A percentile compares a stretch with the other conserved stretches of the same genome.
phyloP scores from a whole-genome alignment of 2,329 filamentous ascomycete genomes.

The Cladophialophora exuberans region DNA sequence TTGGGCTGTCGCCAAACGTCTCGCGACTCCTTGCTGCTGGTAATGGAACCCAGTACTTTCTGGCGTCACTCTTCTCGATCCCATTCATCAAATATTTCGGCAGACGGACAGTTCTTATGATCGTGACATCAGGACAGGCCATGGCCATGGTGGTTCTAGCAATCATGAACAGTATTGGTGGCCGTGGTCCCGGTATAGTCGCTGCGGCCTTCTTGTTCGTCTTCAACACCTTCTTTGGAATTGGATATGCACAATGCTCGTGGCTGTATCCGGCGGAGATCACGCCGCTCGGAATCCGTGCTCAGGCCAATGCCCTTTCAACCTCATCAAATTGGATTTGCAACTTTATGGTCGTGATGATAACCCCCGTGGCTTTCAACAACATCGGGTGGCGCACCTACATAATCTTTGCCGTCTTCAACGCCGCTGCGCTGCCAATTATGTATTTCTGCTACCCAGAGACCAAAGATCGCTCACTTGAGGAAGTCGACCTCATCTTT shows the following conservation, averaged over 20 bases:
- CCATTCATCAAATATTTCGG: slow-evolving; percentile 56
- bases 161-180: slow-evolving; percentile 45
- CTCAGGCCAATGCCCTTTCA: slow-evolving; percentile 9
- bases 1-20: slow-evolving; percentile 44
- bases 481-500: slow-evolving; percentile 60
- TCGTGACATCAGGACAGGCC: slow-evolving; percentile 67
- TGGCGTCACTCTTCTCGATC: slow-evolving; percentile 54
- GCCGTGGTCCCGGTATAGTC: slow-evolving; percentile 53
- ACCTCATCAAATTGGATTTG: slow-evolving; percentile 37
- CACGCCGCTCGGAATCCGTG: slow-evolving; percentile 51
- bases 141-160: slow-evolving; percentile 66
- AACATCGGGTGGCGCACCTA: slow-evolving; percentile 67
- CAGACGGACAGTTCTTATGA: slow-evolving; percentile 70
- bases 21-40: slow-evolving; percentile 56
- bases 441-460: slow-evolving; percentile 69
- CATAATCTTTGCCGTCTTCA: slow-evolving; percentile 76
- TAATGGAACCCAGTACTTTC: slow-evolving; percentile 59
- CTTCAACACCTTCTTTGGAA: slow-evolving; percentile 64
- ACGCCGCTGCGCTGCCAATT: slow-evolving; percentile 68
- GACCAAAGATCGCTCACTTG: slow-evolving; percentile 73
- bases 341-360: slow-evolving; percentile 69
- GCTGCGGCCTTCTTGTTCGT: slow-evolving; percentile 62
- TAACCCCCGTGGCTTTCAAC: slow-evolving; percentile 61
- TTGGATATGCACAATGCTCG: slow-evolving; percentile 63
- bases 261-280: slow-evolving; percentile 67